Base-by-base conservation (phyloP, 108 stramenopile species). In the Fragilariopsis cylindrus region DNA sequence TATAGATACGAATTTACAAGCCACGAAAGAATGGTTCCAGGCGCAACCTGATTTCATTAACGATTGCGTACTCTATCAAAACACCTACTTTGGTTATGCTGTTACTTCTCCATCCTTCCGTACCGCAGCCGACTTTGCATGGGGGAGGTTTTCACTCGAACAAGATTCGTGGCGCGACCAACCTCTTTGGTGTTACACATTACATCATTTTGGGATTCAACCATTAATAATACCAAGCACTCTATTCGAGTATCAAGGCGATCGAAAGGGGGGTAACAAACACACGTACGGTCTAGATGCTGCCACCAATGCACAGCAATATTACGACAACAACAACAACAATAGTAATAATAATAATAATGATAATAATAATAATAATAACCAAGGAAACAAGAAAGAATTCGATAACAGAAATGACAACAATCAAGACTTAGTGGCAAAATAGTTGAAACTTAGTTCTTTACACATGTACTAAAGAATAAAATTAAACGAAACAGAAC, bases 101-200 rank as follows among this genome's bases (percentile, higher is more conserved):
- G 49, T 68, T 11, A 7, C 44, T 3, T 68, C 67, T n/a, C 49
- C 18, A 0, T 48, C 49, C 49, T 68, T 50, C 16, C 18, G 12
- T 16, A 48, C 5, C 48, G 49, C 49, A 39, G 67, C 67, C 30
- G 19, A 68, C 67, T 68, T 68, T 52, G 71, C 71, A 18, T 78
- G 77, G 77, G 71, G 57, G 4, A 62, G 46, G 18, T 78, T 71
- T 58, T 57, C 52, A 8, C 77, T 66, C 49, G 77, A 78, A 53
- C 15, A 55, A 43, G 77, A 78, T 64, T 78, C 77, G 5, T 78
- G 77, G 77, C 18, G 77, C 11, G 77, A 78, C 58, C 77, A 78
- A 48, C 77, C 77, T n/a, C 65, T 78, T 4, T 78, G 77, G 77
- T 62, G 63, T n/a, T 78, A 72, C 53, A 67, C 65, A 6, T 46